A percentile compares a stretch with the other conserved stretches of the same genome.
Evolutionary conservation across 2,329 filamentous ascomycete species (phyloP).

Genomic region (Xylaria sp.): DNA sequence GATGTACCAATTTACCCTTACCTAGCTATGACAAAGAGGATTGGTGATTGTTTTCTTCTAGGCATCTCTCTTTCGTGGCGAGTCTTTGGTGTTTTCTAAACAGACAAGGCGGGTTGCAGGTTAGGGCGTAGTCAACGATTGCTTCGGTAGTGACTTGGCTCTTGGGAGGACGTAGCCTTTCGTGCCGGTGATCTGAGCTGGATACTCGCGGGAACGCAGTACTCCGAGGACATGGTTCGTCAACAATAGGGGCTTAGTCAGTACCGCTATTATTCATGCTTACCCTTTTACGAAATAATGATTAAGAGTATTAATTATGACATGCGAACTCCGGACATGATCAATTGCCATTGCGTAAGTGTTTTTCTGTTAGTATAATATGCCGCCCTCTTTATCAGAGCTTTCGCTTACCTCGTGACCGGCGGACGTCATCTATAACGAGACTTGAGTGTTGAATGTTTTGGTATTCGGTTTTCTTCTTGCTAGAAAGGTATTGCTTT

Average conservation of each 20-base stretch:
- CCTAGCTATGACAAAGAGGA: not conserved
- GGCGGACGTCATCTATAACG: too few species aligned
- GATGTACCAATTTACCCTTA: not conserved
- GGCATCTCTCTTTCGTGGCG: not conserved
- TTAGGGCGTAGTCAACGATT: not conserved
- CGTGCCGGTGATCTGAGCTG: not conserved
- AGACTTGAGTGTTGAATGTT: too few species aligned
- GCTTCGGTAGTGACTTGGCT: not conserved
- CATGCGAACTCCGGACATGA: not conserved
- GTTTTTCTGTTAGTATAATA: too few species aligned
- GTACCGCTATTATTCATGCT: not conserved
- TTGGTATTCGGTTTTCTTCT: too few species aligned
- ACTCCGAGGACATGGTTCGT: not conserved
- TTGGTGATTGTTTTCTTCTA: not conserved
- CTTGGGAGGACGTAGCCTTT: not conserved
- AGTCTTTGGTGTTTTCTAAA: not conserved
- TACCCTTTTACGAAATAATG: slow-evolving; percentile 13
- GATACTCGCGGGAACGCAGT: not conserved
- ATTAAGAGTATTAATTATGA: slow-evolving; percentile 8
- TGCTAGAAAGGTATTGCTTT: too few species aligned
- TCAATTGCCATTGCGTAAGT: too few species aligned
- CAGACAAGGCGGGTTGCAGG: not conserved
- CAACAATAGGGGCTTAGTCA: not conserved
- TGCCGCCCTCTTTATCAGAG: too few species aligned
- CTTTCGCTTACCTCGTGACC: too few species aligned